These are phyloP conservation scores for Mucuna pruriens DNA, from an alignment of 306 rosid genomes.

Conservation along the genomic window DNA sequence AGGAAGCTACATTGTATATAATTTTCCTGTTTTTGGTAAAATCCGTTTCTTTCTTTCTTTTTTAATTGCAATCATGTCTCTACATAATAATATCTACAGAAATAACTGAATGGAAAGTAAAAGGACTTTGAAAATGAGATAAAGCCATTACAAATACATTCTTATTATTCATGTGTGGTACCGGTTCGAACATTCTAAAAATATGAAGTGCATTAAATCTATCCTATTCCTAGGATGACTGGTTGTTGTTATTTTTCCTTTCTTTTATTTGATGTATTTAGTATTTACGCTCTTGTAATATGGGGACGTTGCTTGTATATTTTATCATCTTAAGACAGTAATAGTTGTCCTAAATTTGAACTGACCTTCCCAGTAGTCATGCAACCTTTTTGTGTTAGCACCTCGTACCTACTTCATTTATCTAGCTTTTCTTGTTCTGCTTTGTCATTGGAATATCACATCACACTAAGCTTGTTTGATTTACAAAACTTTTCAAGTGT, in stretches of 20 bases:
- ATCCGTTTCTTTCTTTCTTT: background rate
- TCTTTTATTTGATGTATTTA: background rate
- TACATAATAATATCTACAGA: background rate
- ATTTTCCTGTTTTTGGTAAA: background rate
- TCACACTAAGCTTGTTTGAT: background rate
- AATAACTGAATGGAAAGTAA: background rate
- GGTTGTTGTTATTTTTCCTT: background rate
- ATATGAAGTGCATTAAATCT: background rate
- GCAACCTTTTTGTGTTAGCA: slow-evolving; percentile 21
- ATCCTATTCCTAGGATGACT: background rate
- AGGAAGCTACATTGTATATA: slow-evolving; percentile 12
- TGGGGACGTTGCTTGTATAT: background rate
- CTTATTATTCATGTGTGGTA: background rate
- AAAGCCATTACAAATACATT: background rate
- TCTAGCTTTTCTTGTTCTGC: slow-evolving; percentile 10
- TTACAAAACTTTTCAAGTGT: slow-evolving; percentile 21
- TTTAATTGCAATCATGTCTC: background rate
- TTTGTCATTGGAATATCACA: background rate
- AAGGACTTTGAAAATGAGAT: slow-evolving; percentile 10
- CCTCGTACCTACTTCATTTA: slow-evolving; percentile 15
- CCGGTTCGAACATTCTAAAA: background rate
- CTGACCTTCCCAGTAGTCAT: background rate
- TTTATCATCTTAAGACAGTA: slow-evolving; percentile 1
- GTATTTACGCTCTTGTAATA: background rate
- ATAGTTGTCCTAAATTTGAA: slow-evolving; percentile 4